A percentile compares a stretch with the other conserved stretches of the same genome.
phyloP scores from a whole-genome alignment of 805 yeast species.

The Dipodascus geniculatus region DNA sequence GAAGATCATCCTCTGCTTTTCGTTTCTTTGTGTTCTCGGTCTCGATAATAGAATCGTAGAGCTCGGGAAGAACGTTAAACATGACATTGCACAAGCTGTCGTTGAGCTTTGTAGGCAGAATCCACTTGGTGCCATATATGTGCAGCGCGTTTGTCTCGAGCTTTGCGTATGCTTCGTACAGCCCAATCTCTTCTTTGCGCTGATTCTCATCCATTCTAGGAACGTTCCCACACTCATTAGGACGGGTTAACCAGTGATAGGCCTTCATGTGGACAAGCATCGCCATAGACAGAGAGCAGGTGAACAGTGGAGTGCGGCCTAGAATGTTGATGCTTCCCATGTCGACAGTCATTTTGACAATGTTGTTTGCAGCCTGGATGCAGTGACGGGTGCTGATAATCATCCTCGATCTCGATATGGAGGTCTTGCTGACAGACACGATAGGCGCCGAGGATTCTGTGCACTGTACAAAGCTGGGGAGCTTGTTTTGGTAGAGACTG shows the following conservation, averaged over 20 bases:
- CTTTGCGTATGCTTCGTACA: background rate
- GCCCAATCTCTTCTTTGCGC: background rate
- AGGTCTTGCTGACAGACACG: background rate
- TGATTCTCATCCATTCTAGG: background rate
- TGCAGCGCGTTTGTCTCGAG: background rate
- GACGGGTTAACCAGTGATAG: conserved; percentile 4
- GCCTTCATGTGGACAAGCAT: conserved; percentile 6
- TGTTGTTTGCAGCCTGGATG: background rate
- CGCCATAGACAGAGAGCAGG: conserved; percentile 6
- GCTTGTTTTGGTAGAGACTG: background rate
- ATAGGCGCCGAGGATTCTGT: background rate
- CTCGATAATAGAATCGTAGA: background rate
- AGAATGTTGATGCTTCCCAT: conserved; percentile 1
- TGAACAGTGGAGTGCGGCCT: conserved; percentile 4
- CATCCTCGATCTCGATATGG: background rate
- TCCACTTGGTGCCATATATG: background rate
- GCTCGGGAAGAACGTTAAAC: background rate
- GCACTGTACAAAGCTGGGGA: conserved; percentile 1
- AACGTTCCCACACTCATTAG: background rate
- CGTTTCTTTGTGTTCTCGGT: background rate
- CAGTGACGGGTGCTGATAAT: conserved; percentile 1
- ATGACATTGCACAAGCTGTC: background rate
- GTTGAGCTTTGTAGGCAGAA: background rate
- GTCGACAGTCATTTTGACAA: background rate
- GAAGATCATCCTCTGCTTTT: background rate